These are phyloP conservation scores for Salicornia ramosissima DNA, from an alignment of 148 eudicot species.

Conservation along the genomic window DNA sequence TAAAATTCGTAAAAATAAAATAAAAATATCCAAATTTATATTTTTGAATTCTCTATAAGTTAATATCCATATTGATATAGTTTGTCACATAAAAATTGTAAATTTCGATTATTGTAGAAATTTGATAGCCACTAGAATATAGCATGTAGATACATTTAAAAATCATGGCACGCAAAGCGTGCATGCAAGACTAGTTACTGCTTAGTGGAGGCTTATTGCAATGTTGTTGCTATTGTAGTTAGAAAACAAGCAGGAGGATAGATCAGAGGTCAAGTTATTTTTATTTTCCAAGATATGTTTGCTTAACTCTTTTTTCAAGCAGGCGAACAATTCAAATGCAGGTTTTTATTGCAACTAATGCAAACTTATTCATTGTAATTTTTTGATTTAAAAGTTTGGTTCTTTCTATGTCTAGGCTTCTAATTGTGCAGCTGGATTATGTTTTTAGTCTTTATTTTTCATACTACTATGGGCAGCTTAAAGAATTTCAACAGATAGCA, in stretches of 20 bases:
- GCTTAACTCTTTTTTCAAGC: no score
- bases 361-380: neutral
- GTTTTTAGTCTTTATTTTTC: neutral
- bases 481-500: neutral
- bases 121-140: constrained; percentile 88
- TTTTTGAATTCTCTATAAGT: no score
- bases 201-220: neutral
- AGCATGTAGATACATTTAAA: constrained; percentile 72
- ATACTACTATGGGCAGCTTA: neutral
- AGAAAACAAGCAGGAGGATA: constrained; percentile 69
- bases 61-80: no score
- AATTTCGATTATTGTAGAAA: constrained; percentile 48
- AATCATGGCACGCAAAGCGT: constrained; percentile 79
- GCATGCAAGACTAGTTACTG: constrained; percentile 16
- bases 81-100: constrained; percentile 52
- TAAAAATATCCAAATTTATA: no score
- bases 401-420: neutral
- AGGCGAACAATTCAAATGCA: no score
- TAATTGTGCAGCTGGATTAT: neutral
- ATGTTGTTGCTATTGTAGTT: constrained; percentile 33
- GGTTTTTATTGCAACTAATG: no score
- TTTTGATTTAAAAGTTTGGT: neutral
- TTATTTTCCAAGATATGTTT: constrained; percentile 89
- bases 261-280: constrained; percentile 83
- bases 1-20: no score